These are phyloP conservation scores for Penicillium sp. DNA, from an alignment of 2,329 filamentous ascomycete genomes.

Conservation along the genomic window DNA sequence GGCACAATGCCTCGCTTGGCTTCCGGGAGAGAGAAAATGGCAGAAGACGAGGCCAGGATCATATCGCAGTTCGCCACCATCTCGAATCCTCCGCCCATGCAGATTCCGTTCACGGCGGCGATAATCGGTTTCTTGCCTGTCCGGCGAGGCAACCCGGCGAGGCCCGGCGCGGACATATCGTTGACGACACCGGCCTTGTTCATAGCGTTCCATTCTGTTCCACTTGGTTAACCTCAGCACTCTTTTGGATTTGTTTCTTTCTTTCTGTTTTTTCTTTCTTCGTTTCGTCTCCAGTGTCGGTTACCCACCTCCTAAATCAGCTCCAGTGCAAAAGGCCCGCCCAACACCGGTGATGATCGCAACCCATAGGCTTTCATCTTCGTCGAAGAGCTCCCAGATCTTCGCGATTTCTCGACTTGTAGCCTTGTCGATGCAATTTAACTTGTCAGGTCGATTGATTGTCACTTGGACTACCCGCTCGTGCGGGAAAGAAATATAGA, in stretches of 20 bases:
- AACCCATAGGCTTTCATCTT: constrained; percentile 61
- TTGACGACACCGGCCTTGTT: constrained; percentile 39
- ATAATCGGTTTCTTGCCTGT: constrained; percentile 73
- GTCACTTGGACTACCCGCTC: constrained; percentile 45
- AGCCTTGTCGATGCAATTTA: constrained; percentile 46
- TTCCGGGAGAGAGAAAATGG: constrained; percentile 71
- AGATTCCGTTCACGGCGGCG: constrained; percentile 74
- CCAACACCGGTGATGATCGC: constrained; percentile 66
- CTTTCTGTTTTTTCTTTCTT: background rate
- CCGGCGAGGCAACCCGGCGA: constrained; percentile 68
- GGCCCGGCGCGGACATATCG: constrained; percentile 53
- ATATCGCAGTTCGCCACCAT: constrained; percentile 75
- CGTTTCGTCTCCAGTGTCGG: background rate
- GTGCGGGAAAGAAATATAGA: constrained; percentile 42
- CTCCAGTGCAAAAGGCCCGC: constrained; percentile 68
- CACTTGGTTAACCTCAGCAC: background rate
- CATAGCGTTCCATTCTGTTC: constrained; percentile 55
- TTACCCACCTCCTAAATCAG: constrained; percentile 60
- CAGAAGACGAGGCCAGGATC: constrained; percentile 52
- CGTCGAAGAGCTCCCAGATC: constrained; percentile 64
- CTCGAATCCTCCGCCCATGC: constrained; percentile 75
- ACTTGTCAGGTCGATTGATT: constrained; percentile 42
- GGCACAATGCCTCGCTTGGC: constrained; percentile 71
- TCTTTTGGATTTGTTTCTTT: background rate
- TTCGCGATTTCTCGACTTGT: constrained; percentile 47